A percentile compares a stretch with the other conserved stretches of the same genome.
phyloP scores from a whole-genome alignment of 768 basidiomycete species.

The Harrya chromipes region DNA sequence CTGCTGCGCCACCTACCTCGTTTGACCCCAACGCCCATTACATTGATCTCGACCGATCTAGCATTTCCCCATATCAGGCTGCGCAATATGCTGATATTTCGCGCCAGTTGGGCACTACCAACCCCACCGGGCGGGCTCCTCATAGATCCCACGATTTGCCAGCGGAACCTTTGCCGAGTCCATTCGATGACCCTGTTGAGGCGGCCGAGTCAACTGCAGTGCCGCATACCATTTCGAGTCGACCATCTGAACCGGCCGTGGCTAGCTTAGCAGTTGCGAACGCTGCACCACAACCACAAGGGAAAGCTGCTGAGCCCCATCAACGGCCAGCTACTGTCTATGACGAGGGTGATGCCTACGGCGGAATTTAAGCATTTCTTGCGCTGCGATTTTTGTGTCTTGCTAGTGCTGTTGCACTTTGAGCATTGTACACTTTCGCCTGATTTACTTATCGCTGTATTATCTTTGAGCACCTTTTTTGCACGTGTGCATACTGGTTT shows the following conservation, averaged over 20 bases:
- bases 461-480: constrained; percentile 15
- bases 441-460: constrained; percentile 24
- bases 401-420: constrained; percentile 9
- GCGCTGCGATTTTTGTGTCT: constrained; percentile 1
- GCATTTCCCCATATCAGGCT: constrained; percentile 73
- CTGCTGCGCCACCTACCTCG: constrained; percentile 4
- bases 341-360: constrained; percentile 66
- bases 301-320: constrained; percentile 12
- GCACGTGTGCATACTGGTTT: constrained; percentile 21
- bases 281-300: constrained; percentile 7
- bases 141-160: constrained; percentile 17
- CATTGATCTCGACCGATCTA: constrained; percentile 62
- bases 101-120: constrained; percentile 42
- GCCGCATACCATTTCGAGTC: constrained; percentile 33
- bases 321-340: constrained; percentile 51
- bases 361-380: constrained; percentile 48
- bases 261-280: neutral
- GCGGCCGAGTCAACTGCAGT: neutral
- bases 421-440: constrained; percentile 19
- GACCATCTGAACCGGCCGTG: constrained; percentile 15
- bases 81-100: constrained; percentile 73
- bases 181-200: constrained; percentile 24
- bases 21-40: constrained; percentile 43
- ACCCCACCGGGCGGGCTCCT: constrained; percentile 21
- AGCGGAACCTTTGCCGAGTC: constrained; percentile 25